Evolutionary conservation across 192 early-diverging fungal genomes (phyloP).

Genomic region (Diversispora epigaea): DNA sequence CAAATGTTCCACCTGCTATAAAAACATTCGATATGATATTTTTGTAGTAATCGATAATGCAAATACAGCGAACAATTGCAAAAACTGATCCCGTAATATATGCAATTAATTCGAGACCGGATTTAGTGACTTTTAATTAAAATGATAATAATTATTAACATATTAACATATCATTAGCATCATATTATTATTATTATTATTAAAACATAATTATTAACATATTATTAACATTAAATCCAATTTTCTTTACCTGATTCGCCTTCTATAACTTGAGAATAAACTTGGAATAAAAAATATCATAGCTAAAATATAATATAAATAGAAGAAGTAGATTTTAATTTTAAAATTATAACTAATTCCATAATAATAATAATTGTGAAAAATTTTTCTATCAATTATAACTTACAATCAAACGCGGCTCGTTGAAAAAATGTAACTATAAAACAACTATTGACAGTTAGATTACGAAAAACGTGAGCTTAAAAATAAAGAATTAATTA

Average conservation of each 20-base stretch:
- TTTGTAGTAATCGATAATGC: constrained; percentile 51
- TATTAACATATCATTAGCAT: background rate
- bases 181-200: too few relatives aligned
- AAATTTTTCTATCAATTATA: too few relatives aligned
- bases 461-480: background rate
- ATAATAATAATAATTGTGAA: background rate
- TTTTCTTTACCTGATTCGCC: constrained; percentile 45
- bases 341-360: constrained; percentile 51
- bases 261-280: constrained; percentile 82
- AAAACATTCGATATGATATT: constrained; percentile 60
- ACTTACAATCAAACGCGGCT: background rate
- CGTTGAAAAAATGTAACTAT: background rate
- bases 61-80: constrained; percentile 64
- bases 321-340: constrained; percentile 56
- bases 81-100: constrained; percentile 71
- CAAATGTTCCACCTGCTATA: constrained; percentile 57
- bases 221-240: background rate
- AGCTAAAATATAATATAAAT: too few relatives aligned
- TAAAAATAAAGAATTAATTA: background rate
- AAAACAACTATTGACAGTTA: background rate
- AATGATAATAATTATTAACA: background rate
- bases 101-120: constrained; percentile 74
- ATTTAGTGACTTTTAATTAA: constrained; percentile 53
- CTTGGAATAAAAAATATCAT: constrained; percentile 72
- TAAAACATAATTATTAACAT: too few relatives aligned